Conservation (phyloP, 768 basidiomycete species). For the Grammothele lineata region DNA sequence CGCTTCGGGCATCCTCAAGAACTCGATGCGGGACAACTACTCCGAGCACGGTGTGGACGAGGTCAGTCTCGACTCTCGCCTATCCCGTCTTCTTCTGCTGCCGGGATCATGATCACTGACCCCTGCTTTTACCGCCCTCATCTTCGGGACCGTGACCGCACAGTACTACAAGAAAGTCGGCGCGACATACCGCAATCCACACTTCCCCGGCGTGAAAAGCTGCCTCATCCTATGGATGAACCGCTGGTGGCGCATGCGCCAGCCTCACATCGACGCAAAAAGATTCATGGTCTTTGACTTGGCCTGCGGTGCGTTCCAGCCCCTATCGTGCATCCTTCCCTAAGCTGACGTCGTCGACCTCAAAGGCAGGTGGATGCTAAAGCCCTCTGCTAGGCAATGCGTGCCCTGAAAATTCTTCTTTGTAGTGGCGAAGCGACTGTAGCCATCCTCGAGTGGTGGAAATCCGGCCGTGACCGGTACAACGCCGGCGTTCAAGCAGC, state of each 20-base stretch:
- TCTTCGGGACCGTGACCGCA: too few species aligned
- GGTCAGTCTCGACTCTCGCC: slow-evolving; percentile 31
- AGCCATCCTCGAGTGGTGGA: slow-evolving; percentile 60
- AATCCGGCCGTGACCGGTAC: slow-evolving; percentile 24
- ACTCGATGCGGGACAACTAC: slow-evolving; percentile 51
- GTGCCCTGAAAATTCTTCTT: slow-evolving; percentile 2
- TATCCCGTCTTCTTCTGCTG: too few species aligned
- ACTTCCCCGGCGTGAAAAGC: slow-evolving; percentile 60
- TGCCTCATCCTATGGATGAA: slow-evolving; percentile 52
- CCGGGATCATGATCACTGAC: too few species aligned
- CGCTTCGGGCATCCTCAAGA: slow-evolving; percentile 22
- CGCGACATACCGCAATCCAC: slow-evolving; percentile 69
- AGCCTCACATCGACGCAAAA: slow-evolving; percentile 25
- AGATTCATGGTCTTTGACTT: slow-evolving; percentile 51
- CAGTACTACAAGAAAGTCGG: slow-evolving; percentile 65
- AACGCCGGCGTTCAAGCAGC: slow-evolving; percentile 1
- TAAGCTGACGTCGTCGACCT: too few species aligned
- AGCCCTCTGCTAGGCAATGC: too few species aligned
- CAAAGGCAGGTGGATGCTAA: slow-evolving; percentile 28
- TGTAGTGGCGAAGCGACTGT: slow-evolving; percentile 62
- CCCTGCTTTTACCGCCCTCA: neutral
- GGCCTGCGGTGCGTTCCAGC: slow-evolving; percentile 44
- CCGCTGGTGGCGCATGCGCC: slow-evolving; percentile 33
- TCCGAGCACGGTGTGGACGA: slow-evolving; percentile 53
- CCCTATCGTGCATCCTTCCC: too few species aligned